Base-by-base conservation (phyloP, 805 yeast genomes). In the Nakazawaea anatomiae region DNA sequence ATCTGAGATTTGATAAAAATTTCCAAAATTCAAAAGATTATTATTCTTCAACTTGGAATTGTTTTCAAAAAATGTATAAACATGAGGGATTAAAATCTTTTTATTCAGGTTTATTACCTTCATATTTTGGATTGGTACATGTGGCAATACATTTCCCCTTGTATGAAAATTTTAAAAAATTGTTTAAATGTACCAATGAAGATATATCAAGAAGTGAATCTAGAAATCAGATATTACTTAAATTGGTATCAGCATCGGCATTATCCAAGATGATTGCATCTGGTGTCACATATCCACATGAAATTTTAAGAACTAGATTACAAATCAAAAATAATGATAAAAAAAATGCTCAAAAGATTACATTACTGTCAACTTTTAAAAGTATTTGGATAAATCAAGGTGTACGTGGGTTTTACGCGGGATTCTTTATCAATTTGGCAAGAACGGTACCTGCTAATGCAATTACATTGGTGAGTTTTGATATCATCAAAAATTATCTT, bases 61-160 rank as follows among this genome's bases (percentile, higher is more conserved):
- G 98, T 1, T 87, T 91, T 61, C 69, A 64, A 38, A 84, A 80
- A 55, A 94, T 94, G 87, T 85, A 83, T 63, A 65, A 65, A 51
- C 76, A 80, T 51, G 99, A 92, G 65, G 99, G 99, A 5, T 11
- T 85, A 1, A 65, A 73, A 47, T 89, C 89, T 12, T 88, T 92
- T 59, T 94, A 94, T 67, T 80, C 92, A 42, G 99, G 99, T 1
- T 72, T 92, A 30, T 79, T 89, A 8, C 97, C 98, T 1, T 91
- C 97, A 0, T 73, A 92, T 52, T 80, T 92, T 59, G 99, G 99
- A 0, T 74, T 92, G 34, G 73, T 88, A 40, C 98, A 92, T 65
- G 98, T 92, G 42, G 98, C 97, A 1, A 87, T 92, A 48, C 98
- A 92, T 67, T 92, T 92, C 74, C 98, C 98, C 32, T 80, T 90